These are phyloP conservation scores for Ophiosphaerella korrae DNA, from an alignment of 2,329 filamentous ascomycete genomes.

Conservation along the genomic window DNA sequence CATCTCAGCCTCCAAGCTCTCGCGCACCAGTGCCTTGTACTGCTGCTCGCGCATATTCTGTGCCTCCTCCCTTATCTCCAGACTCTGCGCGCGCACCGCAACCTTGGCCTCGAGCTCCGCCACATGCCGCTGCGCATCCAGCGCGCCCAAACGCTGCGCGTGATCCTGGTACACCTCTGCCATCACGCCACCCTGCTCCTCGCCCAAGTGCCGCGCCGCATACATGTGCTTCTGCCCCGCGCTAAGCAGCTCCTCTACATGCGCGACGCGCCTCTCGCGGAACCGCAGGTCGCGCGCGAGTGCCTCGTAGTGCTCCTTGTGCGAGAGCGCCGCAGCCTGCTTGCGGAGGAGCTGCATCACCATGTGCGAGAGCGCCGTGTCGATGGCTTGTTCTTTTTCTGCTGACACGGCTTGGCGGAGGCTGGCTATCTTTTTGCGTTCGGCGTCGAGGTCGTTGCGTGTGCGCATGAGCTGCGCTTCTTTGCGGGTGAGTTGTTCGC, in stretches of 20 bases:
- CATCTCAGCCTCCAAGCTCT: conserved; percentile 11
- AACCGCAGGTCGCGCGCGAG: conserved; percentile 13
- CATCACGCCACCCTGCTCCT: conserved; percentile 10
- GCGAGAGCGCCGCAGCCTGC: conserved; percentile 18
- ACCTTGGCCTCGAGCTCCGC: conserved; percentile 11
- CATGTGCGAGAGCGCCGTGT: conserved; percentile 15
- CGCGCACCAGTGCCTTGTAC: conserved; percentile 16
- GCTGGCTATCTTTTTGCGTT: conserved; percentile 16
- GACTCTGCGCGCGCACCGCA: conserved; percentile 2
- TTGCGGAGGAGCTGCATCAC: conserved; percentile 17
- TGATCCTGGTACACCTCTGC: conserved; percentile 10
- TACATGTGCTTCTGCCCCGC: conserved; percentile 29
- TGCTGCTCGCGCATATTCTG: conserved; percentile 25
- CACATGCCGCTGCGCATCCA: conserved; percentile 2
- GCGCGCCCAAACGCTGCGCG: conserved; percentile 7
- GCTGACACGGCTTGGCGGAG: conserved; percentile 11
- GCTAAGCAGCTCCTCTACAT: conserved; percentile 24
- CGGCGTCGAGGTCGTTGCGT: conserved; percentile 16
- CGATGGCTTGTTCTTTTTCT: conserved; percentile 10
- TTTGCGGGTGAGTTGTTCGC: conserved; percentile 14
- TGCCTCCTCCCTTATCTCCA: conserved; percentile 16
- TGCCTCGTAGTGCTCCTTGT: conserved; percentile 9
- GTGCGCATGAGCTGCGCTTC: conserved; percentile 17
- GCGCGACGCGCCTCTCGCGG: conserved; percentile 18
- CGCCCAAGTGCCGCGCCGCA: conserved; percentile 5